Conservation (phyloP, 1,284 basidiomycete genomes). For the Ganoderma leucocontextum region DNA sequence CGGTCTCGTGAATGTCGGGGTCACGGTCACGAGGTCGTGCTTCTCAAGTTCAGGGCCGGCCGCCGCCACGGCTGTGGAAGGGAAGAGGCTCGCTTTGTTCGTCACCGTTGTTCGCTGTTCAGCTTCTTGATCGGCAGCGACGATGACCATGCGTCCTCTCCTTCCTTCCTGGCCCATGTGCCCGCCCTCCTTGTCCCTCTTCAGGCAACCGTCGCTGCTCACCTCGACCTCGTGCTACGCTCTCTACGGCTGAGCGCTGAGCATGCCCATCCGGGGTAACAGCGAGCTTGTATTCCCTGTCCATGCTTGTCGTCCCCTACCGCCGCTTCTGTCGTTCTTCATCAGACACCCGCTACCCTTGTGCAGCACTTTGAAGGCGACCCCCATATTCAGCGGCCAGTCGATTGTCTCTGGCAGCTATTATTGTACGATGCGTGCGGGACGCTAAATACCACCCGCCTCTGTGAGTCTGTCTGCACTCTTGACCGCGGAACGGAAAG, state of each 20-base stretch:
- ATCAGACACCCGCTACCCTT: background rate
- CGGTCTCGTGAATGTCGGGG: conserved; percentile 1
- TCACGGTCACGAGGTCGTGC: background rate
- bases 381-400: background rate
- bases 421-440: background rate
- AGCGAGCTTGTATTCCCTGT: background rate
- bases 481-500: background rate
- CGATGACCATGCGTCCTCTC: background rate
- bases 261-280: background rate
- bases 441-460: background rate
- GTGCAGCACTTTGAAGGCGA: background rate
- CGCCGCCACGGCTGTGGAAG: background rate
- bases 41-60: background rate
- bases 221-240: background rate
- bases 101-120: background rate
- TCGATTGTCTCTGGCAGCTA: background rate
- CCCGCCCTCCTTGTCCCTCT: background rate
- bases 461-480: background rate
- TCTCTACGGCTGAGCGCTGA: background rate
- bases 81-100: background rate
- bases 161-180: background rate
- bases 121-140: conserved; percentile 5
- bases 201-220: background rate
- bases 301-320: background rate
- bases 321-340: background rate